These are phyloP conservation scores for Ganoderma meredithae DNA, from an alignment of 1,284 basidiomycete species.

Conservation along the genomic window DNA sequence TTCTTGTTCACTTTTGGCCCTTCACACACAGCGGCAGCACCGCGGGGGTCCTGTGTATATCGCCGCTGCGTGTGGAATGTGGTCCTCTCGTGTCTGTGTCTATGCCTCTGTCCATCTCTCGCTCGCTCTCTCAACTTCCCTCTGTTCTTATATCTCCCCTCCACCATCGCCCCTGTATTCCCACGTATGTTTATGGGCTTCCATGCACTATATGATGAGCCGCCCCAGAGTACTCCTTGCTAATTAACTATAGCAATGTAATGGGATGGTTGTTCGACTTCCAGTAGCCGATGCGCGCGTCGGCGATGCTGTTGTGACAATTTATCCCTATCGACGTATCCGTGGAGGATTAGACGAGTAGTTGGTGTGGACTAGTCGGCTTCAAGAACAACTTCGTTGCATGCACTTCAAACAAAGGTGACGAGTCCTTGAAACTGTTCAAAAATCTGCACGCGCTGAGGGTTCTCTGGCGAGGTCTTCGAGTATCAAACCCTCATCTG, in stretches of 20 bases:
- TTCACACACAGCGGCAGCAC: conserved; percentile 21
- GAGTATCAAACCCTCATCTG: no score
- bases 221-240: conserved; percentile 37
- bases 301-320: not conserved
- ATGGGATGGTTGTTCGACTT: conserved; percentile 35
- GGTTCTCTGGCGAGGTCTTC: no score
- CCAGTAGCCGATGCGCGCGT: conserved; percentile 5
- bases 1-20: conserved; percentile 30
- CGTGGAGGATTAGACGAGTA: not conserved
- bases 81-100: not conserved
- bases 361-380: no score
- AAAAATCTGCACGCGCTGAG: no score
- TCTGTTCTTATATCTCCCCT: conserved; percentile 19
- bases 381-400: no score
- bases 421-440: not conserved
- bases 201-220: conserved; percentile 40
- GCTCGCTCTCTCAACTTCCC: conserved; percentile 21
- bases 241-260: conserved; percentile 40
- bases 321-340: not conserved
- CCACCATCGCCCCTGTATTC: conserved; percentile 25
- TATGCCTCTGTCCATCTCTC: conserved; percentile 12
- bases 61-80: conserved; percentile 4
- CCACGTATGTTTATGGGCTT: conserved; percentile 40
- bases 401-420: not conserved
- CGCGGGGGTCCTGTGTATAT: conserved; percentile 10